Evolutionary conservation across 345 rosid species (phyloP), one percentile per base, ranked within the genome.

Genomic region (Salix caprea): DNA sequence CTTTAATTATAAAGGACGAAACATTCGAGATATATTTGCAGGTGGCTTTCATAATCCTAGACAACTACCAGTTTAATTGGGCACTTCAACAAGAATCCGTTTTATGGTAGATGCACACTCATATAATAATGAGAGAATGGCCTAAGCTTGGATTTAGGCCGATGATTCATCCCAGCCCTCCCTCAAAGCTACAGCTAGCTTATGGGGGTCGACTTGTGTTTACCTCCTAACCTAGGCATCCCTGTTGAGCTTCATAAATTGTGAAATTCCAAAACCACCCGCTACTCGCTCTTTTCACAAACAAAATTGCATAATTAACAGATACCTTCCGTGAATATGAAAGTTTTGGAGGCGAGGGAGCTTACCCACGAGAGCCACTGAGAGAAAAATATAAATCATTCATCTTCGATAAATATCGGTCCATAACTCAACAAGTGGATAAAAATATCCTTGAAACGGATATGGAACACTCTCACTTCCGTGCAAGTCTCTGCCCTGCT

Each of bases 401-500:
- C 28, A 60, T 66, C 75, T 40, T 5, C 7, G 34, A 74, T 30
- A 2, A 54, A 32, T 7, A 24, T 13, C 21, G 10, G 40, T 24
- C 23, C 69, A n/a, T 70, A 36, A 40, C 56, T 46, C 37, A 28
- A 46, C 52, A 75, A 10, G 62, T 24, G 44, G 42, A 71, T 58
- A 48, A 56, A 67, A 18, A 71, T 24, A 60, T 28, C 39, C 69
- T 48, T 11, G 39, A 54, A 18, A 14, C 67, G 65, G 26, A 52
- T 71, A 48, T 12, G 14, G n/a, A 73, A 69, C 50, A 50, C 56
- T 79, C 77, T 94, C 95, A 95, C 81, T 93, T 84, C 68, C 94
- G 90, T 24, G 82, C 92, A 82, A 91, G 58, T 89, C 98, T 89
- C 80, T 86, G 89, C 75, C 94, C 98, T 12, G 94, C 98, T 77